phyloP scores from a whole-genome alignment of 345 rosid genomes.

The Arabidopsis suecica region DNA sequence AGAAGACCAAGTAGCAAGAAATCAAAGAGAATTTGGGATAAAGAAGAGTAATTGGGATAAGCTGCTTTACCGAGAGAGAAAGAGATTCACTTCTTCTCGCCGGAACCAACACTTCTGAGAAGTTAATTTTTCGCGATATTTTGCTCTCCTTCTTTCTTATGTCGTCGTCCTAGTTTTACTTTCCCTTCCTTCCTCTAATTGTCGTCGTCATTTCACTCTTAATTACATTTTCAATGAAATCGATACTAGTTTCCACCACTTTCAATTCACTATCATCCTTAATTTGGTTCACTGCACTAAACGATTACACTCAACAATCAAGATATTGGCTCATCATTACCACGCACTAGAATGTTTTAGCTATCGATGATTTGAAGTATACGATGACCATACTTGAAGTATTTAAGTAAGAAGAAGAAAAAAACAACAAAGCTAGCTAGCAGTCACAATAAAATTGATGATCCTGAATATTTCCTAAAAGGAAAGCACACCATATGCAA shows the following conservation, averaged over 20 bases:
- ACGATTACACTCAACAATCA: no score
- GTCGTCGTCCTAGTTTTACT: neutral
- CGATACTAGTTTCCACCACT: no score
- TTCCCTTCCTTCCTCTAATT: no score
- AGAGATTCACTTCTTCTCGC: conserved; percentile 35
- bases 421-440: neutral
- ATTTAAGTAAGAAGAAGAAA: no score
- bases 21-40: neutral
- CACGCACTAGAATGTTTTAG: neutral
- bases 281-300: no score
- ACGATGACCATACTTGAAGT: no score
- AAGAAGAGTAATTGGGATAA: neutral
- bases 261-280: neutral
- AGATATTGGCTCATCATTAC: no score
- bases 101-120: conserved; percentile 4
- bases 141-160: neutral
- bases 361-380: neutral
- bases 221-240: neutral
- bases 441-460: neutral
- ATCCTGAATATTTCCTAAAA: neutral
- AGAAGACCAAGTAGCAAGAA: neutral
- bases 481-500: neutral
- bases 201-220: neutral
- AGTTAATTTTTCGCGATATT: conserved; percentile 32
- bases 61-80: conserved; percentile 8